phyloP scores from a whole-genome alignment of 139 green algal genomes.

The Pedinophyceae sp. region DNA sequence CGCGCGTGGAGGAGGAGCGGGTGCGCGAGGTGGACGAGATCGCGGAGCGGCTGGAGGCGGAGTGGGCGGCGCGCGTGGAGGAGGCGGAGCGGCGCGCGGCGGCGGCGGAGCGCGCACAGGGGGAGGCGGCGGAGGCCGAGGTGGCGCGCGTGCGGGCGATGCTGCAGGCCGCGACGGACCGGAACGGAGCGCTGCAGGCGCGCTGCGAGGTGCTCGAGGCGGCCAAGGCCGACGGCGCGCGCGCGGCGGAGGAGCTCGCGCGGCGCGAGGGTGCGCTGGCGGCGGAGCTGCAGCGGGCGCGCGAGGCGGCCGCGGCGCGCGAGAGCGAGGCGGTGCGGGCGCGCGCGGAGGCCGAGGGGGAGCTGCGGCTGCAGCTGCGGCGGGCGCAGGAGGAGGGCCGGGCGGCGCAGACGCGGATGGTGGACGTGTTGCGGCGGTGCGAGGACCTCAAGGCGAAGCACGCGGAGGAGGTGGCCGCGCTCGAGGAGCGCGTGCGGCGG shows the following conservation, averaged over 20 bases:
- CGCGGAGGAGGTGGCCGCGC: conserved; percentile 7
- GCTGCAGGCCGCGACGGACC: not conserved
- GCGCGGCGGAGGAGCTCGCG: too few species aligned
- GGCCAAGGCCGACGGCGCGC: too few species aligned
- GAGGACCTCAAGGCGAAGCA: not conserved
- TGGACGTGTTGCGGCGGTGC: not conserved
- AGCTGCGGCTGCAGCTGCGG: not conserved
- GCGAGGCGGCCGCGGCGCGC: too few species aligned
- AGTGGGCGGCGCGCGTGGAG: not conserved
- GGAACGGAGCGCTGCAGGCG: not conserved
- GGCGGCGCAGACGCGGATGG: too few species aligned
- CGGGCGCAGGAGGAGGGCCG: too few species aligned
- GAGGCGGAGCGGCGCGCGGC: not conserved
- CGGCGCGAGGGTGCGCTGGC: too few species aligned
- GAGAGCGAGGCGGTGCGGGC: not conserved
- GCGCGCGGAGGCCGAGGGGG: too few species aligned
- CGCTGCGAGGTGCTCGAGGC: not conserved
- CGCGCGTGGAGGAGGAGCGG: not conserved
- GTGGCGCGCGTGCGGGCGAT: not conserved
- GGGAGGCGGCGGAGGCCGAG: not conserved
- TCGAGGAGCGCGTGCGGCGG: conserved; percentile 9
- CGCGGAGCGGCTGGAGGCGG: not conserved
- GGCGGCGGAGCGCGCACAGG: not conserved
- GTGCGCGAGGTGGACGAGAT: not conserved
- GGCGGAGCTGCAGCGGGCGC: too few species aligned